A percentile compares a stretch with the other conserved stretches of the same genome.
phyloP scores from a whole-genome alignment of 2,329 filamentous ascomycete species.

The Paramyrothecium roridum region DNA sequence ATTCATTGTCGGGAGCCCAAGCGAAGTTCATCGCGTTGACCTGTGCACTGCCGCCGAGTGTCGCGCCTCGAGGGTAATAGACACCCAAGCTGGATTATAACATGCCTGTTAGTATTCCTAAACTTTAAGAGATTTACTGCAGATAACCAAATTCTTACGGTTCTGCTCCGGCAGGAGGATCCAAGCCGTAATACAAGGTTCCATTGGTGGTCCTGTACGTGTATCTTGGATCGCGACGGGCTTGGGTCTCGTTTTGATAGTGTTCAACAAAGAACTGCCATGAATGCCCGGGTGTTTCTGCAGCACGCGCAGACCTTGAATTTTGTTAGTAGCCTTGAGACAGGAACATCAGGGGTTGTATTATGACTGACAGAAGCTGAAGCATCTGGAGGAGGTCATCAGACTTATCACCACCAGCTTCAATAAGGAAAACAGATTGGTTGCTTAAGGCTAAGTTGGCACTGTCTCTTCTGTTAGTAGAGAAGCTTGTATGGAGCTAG shows the following conservation, averaged over 20 bases:
- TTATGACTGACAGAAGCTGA: conserved; percentile 15
- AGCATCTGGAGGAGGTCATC: conserved; percentile 10
- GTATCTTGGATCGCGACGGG: conserved; percentile 13
- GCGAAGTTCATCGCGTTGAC: conserved; percentile 16
- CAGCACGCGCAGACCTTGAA: conserved; percentile 4
- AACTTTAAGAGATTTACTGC: neutral
- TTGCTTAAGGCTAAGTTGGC: conserved; percentile 52
- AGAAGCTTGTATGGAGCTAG: neutral
- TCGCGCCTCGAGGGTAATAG: conserved; percentile 16
- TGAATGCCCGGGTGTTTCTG: conserved; percentile 13
- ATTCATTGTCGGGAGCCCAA: conserved; percentile 10
- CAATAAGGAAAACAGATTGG: conserved; percentile 52
- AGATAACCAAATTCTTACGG: conserved; percentile 11
- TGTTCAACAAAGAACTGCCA: conserved; percentile 63
- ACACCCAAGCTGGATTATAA: conserved; percentile 8
- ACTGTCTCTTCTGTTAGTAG: conserved; percentile 3
- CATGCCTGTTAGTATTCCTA: neutral
- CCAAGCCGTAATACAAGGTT: conserved; percentile 13
- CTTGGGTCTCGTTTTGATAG: conserved; percentile 32
- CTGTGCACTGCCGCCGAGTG: conserved; percentile 12
- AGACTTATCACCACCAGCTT: conserved; percentile 53
- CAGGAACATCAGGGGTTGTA: conserved; percentile 23
- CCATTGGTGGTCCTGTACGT: conserved; percentile 14
- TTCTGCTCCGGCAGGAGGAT: conserved; percentile 26
- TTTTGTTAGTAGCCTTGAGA: neutral